Conservation (phyloP, 208 protist genomes). For the Leishmania martiniquensis region DNA sequence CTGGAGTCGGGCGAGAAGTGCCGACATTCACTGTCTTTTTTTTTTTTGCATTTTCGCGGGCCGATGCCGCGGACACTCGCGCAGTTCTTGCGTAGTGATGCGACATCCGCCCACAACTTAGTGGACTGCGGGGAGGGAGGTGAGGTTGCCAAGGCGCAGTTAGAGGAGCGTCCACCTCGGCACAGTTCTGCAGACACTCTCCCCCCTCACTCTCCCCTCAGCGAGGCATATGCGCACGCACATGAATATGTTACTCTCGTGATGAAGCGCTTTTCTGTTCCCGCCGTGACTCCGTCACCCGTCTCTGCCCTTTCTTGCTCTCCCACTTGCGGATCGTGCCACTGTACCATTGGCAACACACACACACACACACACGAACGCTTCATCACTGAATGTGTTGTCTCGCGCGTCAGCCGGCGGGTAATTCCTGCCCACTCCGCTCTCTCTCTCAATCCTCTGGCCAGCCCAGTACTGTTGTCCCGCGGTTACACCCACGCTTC, state of each 20-base stretch:
- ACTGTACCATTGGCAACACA: background rate
- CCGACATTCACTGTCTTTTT: too few relatives aligned
- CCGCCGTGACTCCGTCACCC: background rate
- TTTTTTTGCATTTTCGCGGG: background rate
- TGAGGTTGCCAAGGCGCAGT: background rate
- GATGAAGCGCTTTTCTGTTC: background rate
- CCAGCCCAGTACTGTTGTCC: background rate
- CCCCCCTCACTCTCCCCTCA: background rate
- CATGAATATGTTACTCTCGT: background rate
- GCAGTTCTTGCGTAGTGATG: background rate
- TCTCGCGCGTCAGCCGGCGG: background rate
- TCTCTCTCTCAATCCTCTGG: background rate
- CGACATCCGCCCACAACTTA: background rate
- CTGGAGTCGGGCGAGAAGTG: background rate
- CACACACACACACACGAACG: background rate
- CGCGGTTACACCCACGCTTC: background rate
- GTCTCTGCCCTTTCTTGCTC: slow-evolving; percentile 1
- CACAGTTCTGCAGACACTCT: background rate
- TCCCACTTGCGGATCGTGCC: slow-evolving; percentile 1
- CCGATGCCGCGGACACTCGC: background rate
- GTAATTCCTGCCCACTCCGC: background rate
- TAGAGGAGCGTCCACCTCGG: background rate
- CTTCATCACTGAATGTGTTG: background rate
- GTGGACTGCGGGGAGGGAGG: background rate
- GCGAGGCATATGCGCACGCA: background rate